Evolutionary conservation across 1,139 yeast species (phyloP).

Genomic region (Saccharomyces hybrid): DNA sequence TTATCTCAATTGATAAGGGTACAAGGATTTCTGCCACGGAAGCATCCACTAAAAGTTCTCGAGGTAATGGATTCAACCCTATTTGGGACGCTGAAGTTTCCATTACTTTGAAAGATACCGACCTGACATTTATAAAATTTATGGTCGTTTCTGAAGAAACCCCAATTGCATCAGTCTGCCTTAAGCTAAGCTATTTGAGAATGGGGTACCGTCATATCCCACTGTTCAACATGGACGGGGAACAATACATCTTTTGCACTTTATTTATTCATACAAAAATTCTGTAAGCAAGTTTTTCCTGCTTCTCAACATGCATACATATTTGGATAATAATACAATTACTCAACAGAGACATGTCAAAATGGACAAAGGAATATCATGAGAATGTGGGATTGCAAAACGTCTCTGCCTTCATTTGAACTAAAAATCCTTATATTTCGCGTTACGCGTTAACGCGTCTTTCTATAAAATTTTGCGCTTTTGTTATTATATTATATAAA

Average conservation of each 20-base stretch:
- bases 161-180: constrained; percentile 52
- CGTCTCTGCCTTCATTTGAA: no score
- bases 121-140: constrained; percentile 48
- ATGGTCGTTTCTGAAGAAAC: constrained; percentile 38
- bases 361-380: background rate
- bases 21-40: constrained; percentile 6
- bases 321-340: background rate
- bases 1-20: background rate
- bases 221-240: constrained; percentile 69
- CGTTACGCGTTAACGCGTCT: background rate
- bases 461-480: background rate
- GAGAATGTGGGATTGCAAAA: background rate
- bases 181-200: constrained; percentile 50
- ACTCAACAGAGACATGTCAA: background rate
- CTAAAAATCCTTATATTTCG: no score
- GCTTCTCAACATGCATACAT: background rate
- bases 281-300: background rate
- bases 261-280: constrained; percentile 42
- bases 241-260: constrained; percentile 72
- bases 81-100: constrained; percentile 56
- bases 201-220: constrained; percentile 79
- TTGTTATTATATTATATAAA: background rate
- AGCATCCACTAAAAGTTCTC: constrained; percentile 24
- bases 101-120: constrained; percentile 39
- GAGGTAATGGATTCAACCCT: constrained; percentile 77